Conservation (phyloP, 2,329 filamentous ascomycete species). For the Dactylellina leptospora region DNA sequence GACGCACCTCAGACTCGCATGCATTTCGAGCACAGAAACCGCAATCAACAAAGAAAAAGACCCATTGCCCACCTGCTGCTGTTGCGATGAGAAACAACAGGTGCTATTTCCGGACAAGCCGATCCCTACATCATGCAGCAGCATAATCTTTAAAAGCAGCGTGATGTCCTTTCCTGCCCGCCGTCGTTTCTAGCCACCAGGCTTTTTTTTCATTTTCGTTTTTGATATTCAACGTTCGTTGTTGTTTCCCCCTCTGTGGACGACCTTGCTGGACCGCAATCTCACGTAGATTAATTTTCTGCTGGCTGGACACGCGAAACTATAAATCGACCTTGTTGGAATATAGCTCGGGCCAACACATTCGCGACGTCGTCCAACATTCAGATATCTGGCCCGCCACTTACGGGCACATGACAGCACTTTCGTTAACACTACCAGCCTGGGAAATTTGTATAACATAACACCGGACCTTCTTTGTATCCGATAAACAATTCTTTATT, state of each 20-base stretch:
- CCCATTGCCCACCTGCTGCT: slow-evolving; percentile 21
- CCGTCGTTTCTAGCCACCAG: slow-evolving; percentile 19
- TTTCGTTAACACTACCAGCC: background rate
- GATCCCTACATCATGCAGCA: slow-evolving; percentile 53
- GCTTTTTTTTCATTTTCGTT: background rate
- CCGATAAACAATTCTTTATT: background rate
- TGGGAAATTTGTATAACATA: background rate
- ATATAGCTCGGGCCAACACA: slow-evolving; percentile 33
- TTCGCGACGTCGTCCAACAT: background rate
- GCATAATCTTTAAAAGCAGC: slow-evolving; percentile 47
- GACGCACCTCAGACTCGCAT: slow-evolving; percentile 49
- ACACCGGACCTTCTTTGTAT: no score
- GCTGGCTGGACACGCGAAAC: background rate
- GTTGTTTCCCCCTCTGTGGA: no score
- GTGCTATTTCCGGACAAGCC: slow-evolving; percentile 54
- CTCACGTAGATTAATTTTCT: background rate
- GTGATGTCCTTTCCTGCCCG: slow-evolving; percentile 37
- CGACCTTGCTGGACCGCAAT: background rate
- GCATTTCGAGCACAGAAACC: slow-evolving; percentile 2
- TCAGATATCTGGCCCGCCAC: background rate
- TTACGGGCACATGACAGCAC: background rate
- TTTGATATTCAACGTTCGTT: slow-evolving; percentile 3
- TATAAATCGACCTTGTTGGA: slow-evolving; percentile 35
- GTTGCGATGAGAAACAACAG: slow-evolving; percentile 48
- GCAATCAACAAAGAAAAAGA: slow-evolving; percentile 25